Evolutionary conservation across 2,329 filamentous ascomycete genomes (phyloP), one percentile per base, ranked within the genome.

Genomic region (Aureobasidium sp.): DNA sequence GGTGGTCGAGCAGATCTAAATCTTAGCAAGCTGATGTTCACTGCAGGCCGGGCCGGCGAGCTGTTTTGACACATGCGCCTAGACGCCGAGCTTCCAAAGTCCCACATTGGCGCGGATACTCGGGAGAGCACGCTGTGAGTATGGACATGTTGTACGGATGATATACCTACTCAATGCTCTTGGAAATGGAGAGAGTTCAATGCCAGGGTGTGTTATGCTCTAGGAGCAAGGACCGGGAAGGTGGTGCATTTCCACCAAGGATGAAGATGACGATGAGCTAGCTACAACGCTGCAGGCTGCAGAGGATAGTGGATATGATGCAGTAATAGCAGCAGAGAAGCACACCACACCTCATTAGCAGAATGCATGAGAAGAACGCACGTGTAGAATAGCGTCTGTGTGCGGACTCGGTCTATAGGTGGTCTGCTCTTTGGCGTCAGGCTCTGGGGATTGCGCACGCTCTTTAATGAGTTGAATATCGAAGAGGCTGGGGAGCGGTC

Each of bases 31-130:
- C 45, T 31, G 42, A 25, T 58, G 42, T 48, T 39, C n/a, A 29
- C 39, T 56, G 39, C 42, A 58, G 41, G n/a, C 27, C 55, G 55
- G 55, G 41, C 42, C 42, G 31, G 37, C 42, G 37, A 48, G 15
- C 41, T 58, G 42, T 37, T 39, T 48, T 58, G 55, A 48, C 55
- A 58, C 31, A 36, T 58, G 42, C 55, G 55, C 55, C 42, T 29
- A 48, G 41, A 58, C 34, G 42, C 41, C 55, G 42, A 58, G 42
- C 20, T 48, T 9, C 14, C n/a, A n/a, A 42, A 37, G 42, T n/a
- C 34, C 42, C 55, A 58, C 55, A 58, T 20, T 37, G 42, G 42
- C 55, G 17, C 53, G 55, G 55, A 8, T 36, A 12, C 5, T 57
- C 53, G 29, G 53, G 14, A 5, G 34, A 29, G 15, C 29, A 31